Base-by-base conservation (phyloP, 169 alveolate genomes). In the Eimeria sp. region DNA sequence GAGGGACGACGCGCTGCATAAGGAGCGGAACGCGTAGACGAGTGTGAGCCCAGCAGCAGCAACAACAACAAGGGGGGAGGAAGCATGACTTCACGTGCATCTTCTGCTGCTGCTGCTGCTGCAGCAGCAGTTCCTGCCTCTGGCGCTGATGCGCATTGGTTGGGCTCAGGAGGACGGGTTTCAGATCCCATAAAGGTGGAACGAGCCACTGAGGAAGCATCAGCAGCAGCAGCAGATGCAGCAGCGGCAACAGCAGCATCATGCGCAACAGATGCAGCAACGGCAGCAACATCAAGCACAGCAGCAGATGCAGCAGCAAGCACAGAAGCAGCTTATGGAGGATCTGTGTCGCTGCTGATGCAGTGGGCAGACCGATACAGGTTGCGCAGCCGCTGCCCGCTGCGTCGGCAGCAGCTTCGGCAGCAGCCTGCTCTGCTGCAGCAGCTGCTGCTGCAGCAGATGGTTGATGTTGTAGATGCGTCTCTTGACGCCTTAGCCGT, bases 401-500 rank as follows among this genome's bases (percentile, higher is more conserved):
- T 80, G 89, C 65, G 67, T 11, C 61, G 89, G 72, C 89, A 80
- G 47, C 89, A 80, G 72, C 61, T 80, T 40, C 45, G 22, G 70
- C 22, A 51, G 40, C 89, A 80, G 22, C 89, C 89, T 27, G 22
- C 43, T 30, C 63, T 27, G 34, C 70, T 47, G 89, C 61, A 45
- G 49, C 95, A 45, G 83, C 73, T 88, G 70, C 73, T 65, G 86
- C 67, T 27, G 51, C 80, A 16, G 57, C 78, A 70, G 84, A 65
- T 16, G 58, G 54, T 65, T 25, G 87, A 70, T 57, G 13, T 88
- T 9, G 95, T 65, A 34, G 95, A 65, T 49, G 83, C 87, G 3
- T n/a, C 83, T 25, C 47, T 88, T 34, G 87, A 88, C 27, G 95
- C 95, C 13, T 83, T 67, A 18, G 87, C 87, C 73, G 47, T 67